A percentile compares a stretch with the other conserved stretches of the same genome.
phyloP scores from a whole-genome alignment of 202 grass and related monocot species.

The Digitaria exilis region DNA sequence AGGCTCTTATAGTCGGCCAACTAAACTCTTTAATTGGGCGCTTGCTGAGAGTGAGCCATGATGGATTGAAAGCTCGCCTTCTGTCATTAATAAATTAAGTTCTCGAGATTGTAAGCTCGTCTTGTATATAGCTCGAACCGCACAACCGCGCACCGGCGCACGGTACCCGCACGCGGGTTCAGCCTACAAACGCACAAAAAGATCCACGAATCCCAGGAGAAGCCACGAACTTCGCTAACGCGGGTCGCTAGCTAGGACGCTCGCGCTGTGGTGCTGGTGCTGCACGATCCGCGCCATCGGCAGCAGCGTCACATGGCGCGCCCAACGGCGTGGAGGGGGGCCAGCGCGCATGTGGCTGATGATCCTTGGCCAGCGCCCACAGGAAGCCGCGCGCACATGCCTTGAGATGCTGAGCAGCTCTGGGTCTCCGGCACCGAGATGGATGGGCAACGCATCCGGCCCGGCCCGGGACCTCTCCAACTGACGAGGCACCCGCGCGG shows the following conservation, averaged over 20 bases:
- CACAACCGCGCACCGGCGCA: not conserved
- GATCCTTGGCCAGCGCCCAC: conserved; percentile 3
- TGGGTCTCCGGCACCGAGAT: conserved; percentile 16
- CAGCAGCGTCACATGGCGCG: no score
- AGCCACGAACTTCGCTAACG: not conserved
- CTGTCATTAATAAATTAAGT: no score
- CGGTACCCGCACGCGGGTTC: not conserved
- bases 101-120: no score
- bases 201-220: not conserved
- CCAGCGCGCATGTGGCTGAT: conserved; percentile 36
- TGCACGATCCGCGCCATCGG: no score
- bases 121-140: no score
- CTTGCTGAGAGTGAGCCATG: no score
- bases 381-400: conserved; percentile 38
- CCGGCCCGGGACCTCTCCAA: not conserved
- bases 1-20: no score
- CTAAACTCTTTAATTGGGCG: no score
- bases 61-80: no score
- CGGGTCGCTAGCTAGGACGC: not conserved
- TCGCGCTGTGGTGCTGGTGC: not conserved
- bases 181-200: conserved; percentile 34
- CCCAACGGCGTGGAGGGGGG: no score
- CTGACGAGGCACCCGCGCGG: conserved; percentile 3
- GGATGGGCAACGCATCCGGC: not conserved
- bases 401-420: not conserved